phyloP scores from a whole-genome alignment of 257 asterid genomes.

The Solanum sparsipilum region DNA sequence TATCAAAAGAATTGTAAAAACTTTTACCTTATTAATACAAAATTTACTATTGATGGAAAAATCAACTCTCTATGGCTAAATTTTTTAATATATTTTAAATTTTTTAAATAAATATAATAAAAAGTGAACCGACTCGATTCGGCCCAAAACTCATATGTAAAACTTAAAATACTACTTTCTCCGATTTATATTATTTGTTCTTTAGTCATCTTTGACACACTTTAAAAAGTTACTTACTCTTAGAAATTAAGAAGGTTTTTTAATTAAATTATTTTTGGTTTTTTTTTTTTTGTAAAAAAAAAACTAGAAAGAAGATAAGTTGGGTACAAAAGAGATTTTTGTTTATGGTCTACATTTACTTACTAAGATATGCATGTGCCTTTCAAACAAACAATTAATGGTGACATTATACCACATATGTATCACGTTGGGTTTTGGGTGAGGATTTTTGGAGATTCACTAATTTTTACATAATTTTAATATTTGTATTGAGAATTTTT shows the following conservation, averaged over 20 bases:
- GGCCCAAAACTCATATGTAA: not conserved
- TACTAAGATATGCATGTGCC: not conserved
- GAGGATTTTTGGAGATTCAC: not conserved
- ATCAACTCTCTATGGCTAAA: not conserved
- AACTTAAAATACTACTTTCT: not conserved
- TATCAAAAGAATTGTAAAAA: no score
- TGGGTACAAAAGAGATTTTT: not conserved
- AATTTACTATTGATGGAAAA: not conserved
- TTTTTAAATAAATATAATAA: no score
- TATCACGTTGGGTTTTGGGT: not conserved
- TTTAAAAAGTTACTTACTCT: not conserved
- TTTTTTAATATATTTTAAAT: no score
- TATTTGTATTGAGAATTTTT: no score
- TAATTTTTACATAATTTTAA: no score
- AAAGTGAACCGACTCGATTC: no score
- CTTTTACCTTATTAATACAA: not conserved
- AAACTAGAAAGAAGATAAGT: not conserved
- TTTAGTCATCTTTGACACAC: not conserved
- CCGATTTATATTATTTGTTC: no score
- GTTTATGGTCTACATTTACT: not conserved
- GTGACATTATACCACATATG: not conserved
- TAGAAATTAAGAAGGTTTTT: no score
- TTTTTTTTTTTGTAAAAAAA: no score
- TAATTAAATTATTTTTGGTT: no score
- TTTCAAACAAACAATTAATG: not conserved